Conservation (phyloP, 2,329 filamentous ascomycete genomes). For the Didymella segeticola region DNA sequence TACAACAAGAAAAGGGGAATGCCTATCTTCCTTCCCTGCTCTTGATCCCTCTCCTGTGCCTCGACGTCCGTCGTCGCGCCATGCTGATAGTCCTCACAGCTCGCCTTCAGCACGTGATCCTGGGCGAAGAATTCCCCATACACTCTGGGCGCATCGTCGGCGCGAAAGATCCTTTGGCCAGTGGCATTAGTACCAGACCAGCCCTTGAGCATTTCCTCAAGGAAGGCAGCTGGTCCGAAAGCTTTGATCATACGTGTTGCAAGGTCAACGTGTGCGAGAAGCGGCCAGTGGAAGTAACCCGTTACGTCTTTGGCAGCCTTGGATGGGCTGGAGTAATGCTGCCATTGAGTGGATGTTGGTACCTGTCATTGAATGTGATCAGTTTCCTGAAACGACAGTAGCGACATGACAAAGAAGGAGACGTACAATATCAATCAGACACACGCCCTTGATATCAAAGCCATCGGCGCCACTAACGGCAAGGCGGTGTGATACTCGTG, state of each 20-base stretch:
- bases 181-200: slow-evolving; percentile 39
- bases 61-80: slow-evolving; percentile 61
- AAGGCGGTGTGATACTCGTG: slow-evolving; percentile 62
- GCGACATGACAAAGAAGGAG: background rate
- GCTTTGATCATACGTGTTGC: slow-evolving; percentile 59
- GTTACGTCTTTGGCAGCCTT: slow-evolving; percentile 51
- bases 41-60: slow-evolving; percentile 56
- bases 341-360: slow-evolving; percentile 63
- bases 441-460: slow-evolving; percentile 46
- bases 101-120: slow-evolving; percentile 53
- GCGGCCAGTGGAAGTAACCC: slow-evolving; percentile 66
- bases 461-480: slow-evolving; percentile 56
- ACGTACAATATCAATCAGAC: slow-evolving; percentile 41
- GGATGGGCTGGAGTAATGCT: slow-evolving; percentile 48
- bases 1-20: slow-evolving; percentile 60
- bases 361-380: too few species aligned
- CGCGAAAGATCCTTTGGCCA: slow-evolving; percentile 20
- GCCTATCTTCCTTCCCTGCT: slow-evolving; percentile 52
- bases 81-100: slow-evolving; percentile 65
- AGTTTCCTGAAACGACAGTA: too few species aligned
- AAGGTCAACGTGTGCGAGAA: slow-evolving; percentile 61
- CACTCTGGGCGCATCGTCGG: slow-evolving; percentile 45
- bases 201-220: slow-evolving; percentile 44
- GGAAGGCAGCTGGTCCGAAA: slow-evolving; percentile 53
- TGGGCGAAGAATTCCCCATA: slow-evolving; percentile 56